Conservation (phyloP, 139 green algal genomes). For the Coelastrella sp. region DNA sequence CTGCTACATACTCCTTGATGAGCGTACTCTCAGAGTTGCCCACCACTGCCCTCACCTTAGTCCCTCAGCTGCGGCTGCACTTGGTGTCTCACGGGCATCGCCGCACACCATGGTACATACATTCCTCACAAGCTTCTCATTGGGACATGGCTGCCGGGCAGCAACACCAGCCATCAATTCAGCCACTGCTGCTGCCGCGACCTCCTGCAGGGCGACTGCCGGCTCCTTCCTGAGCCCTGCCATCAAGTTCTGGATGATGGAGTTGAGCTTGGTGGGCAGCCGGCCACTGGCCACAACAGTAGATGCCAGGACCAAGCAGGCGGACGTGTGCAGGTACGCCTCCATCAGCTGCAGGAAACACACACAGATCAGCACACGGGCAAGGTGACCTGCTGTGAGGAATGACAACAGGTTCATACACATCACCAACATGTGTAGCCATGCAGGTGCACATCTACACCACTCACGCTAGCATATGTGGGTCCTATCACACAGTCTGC, state of each 20-base stretch:
- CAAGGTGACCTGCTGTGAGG: background rate
- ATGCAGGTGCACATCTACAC: background rate
- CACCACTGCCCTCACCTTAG: background rate
- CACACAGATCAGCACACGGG: background rate
- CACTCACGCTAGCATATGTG: too few relatives aligned
- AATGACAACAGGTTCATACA: background rate
- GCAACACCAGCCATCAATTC: conserved; percentile 74
- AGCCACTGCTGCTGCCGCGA: conserved; percentile 78
- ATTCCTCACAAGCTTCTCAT: conserved; percentile 91
- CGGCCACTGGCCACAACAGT: conserved; percentile 64
- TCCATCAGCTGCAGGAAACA: conserved; percentile 53
- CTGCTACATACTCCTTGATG: too few relatives aligned
- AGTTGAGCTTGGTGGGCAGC: conserved; percentile 93
- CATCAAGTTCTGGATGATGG: conserved; percentile 95
- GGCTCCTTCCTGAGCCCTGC: conserved; percentile 78
- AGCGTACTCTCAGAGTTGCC: background rate
- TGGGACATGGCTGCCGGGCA: conserved; percentile 79
- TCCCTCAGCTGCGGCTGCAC: conserved; percentile 36
- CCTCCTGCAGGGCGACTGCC: conserved; percentile 50
- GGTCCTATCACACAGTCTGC: too few relatives aligned
- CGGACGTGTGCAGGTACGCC: conserved; percentile 64
- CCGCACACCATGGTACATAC: conserved; percentile 80
- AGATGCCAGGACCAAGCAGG: conserved; percentile 67
- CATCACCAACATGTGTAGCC: background rate
- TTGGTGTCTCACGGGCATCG: conserved; percentile 67